These are phyloP conservation scores for Chrysoporthe puriensis DNA, from an alignment of 2,329 filamentous ascomycete genomes.

Conservation along the genomic window DNA sequence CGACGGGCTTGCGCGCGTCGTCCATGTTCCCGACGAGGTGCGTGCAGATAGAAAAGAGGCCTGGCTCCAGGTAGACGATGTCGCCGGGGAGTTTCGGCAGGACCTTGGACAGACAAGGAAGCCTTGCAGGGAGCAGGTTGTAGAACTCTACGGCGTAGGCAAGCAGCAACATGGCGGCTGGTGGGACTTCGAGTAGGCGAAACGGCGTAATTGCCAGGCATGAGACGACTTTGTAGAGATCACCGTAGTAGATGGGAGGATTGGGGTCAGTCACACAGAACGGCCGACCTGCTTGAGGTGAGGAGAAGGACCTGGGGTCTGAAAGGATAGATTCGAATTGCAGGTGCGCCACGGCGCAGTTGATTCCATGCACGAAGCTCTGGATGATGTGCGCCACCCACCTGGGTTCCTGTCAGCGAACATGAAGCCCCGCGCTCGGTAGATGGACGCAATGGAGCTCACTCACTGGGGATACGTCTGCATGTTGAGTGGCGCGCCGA, in stretches of 20 bases:
- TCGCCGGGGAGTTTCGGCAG: constrained; percentile 41
- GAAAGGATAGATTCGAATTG: constrained; percentile 46
- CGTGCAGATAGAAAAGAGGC: constrained; percentile 45
- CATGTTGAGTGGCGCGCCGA: constrained; percentile 46
- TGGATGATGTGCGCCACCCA: constrained; percentile 46
- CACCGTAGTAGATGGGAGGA: constrained; percentile 43
- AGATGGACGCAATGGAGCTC: too few relatives aligned
- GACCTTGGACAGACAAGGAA: constrained; percentile 35
- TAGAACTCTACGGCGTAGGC: constrained; percentile 44
- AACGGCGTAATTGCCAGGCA: constrained; percentile 43
- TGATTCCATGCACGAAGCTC: constrained; percentile 46
- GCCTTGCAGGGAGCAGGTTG: constrained; percentile 36
- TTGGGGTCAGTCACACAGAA: constrained; percentile 49
- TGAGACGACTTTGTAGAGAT: constrained; percentile 41
- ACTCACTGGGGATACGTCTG: constrained; percentile 48
- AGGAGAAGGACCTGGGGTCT: constrained; percentile 31
- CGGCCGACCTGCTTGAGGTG: constrained; percentile 42
- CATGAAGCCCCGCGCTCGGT: too few relatives aligned
- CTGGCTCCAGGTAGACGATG: constrained; percentile 43
- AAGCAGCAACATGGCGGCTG: constrained; percentile 42
- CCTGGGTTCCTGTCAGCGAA: constrained; percentile 32
- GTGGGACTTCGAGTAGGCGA: constrained; percentile 37
- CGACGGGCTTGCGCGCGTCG: constrained; percentile 37
- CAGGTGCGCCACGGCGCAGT: constrained; percentile 47
- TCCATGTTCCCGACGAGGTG: constrained; percentile 44